Base-by-base conservation (phyloP, 805 yeast genomes). In the Metschnikowia aberdeeniae region DNA sequence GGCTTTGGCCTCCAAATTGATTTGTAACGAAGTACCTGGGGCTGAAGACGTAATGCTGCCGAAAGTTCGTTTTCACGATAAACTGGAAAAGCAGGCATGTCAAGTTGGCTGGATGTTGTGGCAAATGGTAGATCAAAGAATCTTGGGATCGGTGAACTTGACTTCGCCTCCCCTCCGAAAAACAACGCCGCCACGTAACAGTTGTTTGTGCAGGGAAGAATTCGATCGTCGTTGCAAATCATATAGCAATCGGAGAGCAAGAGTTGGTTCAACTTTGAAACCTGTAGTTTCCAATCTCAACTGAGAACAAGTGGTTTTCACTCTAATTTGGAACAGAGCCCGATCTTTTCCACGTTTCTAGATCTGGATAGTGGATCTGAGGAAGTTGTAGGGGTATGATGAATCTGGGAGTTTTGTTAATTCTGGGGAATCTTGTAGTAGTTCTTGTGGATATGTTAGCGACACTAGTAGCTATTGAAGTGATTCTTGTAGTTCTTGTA, bases 201-300 rank as follows among this genome's bases (percentile, higher is more conserved):
- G 9, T 8, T 11, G 11, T 17, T 19, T 1, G 27, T 17, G 2
- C 29, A 17, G n/a, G 40, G 40, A 12, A 37, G 40, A 29, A 37
- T 14, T 13, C 40, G 40, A 11, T 37, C 40, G 19, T 37, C n/a
- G 27, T 37, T 37, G 40, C 40, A 37, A 30, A 37, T 9, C 40
- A 37, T 37, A 7, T 29, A n/a, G 13, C 31, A 12, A 29, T 29
- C 6, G 1, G 7, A 29, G 26, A 22, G 26, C 31, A 29, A 29
- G 31, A 3, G 6, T 11, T 29, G 13, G 5, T 13, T 9, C 31
- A 29, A 29, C 31, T 29, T 1, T 22, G 8, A 22, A 22, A 22
- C 26, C n/a, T n/a, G n/a, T n/a, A n/a, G n/a, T n/a, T 17, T 17
- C 17, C 17, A 17, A 17, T 17, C 17, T 17, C 17, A 17, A 17